Evolutionary conservation across 1,284 basidiomycete genomes (phyloP).

Genomic region (Polyporus tsugae): DNA sequence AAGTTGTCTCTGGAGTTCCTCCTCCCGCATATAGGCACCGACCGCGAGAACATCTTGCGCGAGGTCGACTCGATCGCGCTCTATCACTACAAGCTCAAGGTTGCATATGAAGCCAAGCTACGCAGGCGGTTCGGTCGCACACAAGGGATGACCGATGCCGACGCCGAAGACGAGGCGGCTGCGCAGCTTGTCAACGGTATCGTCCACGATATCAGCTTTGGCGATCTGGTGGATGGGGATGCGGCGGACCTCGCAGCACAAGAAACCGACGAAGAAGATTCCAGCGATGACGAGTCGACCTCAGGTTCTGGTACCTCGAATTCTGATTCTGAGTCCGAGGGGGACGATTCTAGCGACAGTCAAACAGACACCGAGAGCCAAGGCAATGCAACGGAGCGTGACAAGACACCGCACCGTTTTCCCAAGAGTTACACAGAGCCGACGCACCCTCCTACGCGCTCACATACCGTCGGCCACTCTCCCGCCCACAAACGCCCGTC

Average conservation of each 20-base stretch:
- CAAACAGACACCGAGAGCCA: constrained; percentile 51
- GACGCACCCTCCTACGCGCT: constrained; percentile 30
- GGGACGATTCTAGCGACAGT: constrained; percentile 40
- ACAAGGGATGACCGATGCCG: constrained; percentile 57
- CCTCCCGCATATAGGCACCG: constrained; percentile 81
- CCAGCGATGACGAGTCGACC: constrained; percentile 39
- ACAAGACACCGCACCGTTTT: constrained; percentile 34
- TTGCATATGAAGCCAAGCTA: constrained; percentile 90
- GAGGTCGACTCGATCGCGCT: constrained; percentile 89
- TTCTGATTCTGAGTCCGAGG: constrained; percentile 45
- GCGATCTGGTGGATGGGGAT: constrained; percentile 80
- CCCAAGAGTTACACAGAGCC: background rate
- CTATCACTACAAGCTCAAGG: constrained; percentile 93
- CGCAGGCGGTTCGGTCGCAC: constrained; percentile 78
- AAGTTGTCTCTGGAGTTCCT: constrained; percentile 86
- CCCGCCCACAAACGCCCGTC: constrained; percentile 23
- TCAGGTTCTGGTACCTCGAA: constrained; percentile 38
- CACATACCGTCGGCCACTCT: constrained; percentile 41
- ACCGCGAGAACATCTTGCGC: constrained; percentile 77
- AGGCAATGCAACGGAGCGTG: constrained; percentile 41
- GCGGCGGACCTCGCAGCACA: constrained; percentile 83
- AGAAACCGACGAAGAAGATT: constrained; percentile 65
- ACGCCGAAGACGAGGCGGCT: constrained; percentile 80
- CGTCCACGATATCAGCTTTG: constrained; percentile 81
- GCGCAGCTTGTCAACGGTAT: constrained; percentile 83